Conservation (phyloP, 768 basidiomycete genomes). For the Candolleomyces aberdarensis region DNA sequence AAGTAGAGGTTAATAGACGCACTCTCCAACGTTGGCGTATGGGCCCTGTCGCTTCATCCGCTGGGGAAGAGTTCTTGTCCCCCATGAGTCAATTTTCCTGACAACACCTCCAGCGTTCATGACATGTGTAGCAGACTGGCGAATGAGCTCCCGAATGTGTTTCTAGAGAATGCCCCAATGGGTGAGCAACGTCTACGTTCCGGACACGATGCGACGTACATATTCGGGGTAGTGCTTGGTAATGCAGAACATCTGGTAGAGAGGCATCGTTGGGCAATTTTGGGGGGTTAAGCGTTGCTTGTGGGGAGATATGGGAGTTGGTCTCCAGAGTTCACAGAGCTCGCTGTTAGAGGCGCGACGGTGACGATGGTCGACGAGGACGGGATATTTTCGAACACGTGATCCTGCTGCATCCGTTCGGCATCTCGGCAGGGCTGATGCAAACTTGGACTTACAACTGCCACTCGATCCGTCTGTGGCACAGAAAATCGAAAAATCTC, state of each 20-base stretch:
- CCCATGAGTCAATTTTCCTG: slow-evolving; percentile 73
- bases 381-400: neutral
- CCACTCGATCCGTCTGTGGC: no score
- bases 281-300: neutral
- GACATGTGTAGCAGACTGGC: slow-evolving; percentile 66
- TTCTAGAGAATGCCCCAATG: slow-evolving; percentile 37
- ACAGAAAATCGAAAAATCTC: no score
- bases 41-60: slow-evolving; percentile 64
- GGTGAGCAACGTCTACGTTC: slow-evolving; percentile 1
- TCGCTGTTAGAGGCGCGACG: neutral
- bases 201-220: slow-evolving; percentile 38
- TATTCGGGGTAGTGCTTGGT: slow-evolving; percentile 73
- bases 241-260: slow-evolving; percentile 87
- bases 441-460: no score
- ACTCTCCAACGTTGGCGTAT: slow-evolving; percentile 70
- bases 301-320: neutral
- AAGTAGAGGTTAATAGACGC: slow-evolving; percentile 32
- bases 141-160: slow-evolving; percentile 74
- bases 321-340: neutral
- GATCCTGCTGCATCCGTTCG: neutral
- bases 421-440: neutral
- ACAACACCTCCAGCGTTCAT: slow-evolving; percentile 80
- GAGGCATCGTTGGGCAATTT: slow-evolving; percentile 56
- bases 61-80: slow-evolving; percentile 69
- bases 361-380: neutral